Base-by-base conservation (phyloP, 805 yeast genomes). In the Ogataea siamensis region DNA sequence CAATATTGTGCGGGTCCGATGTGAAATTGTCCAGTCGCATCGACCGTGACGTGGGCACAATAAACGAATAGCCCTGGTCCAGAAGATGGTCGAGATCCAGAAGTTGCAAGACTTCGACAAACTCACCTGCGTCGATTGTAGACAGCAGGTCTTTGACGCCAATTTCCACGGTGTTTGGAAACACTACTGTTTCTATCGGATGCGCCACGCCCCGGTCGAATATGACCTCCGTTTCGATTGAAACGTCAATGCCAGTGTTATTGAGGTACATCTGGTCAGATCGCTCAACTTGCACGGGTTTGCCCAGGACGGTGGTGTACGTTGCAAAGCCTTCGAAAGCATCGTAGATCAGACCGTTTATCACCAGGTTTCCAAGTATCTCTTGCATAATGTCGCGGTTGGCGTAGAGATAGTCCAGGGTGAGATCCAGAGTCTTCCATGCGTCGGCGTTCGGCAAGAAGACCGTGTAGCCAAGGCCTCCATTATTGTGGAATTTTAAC, bases 151-250 rank as follows among this genome's bases (percentile, higher is more conserved):
- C 82, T 3, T 43, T 32, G 8, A 82, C 58, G 0, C 79, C 53
- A 3, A 89, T 72, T 5, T 67, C 57, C 20, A 89, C 57, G 16
- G 64, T 58, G 0, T 63, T 57, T 0, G 96, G 95, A 11, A 85
- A 62, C 3, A 75, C 46, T 1, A 85, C 66, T 5, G 70, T 58
- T 24, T 71, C 64, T 9, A 84, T 64, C 1, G 89, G 78, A 55
- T 87, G 96, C 1, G 84, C 76, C 0, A 89, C 95, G 1, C 98
- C 98, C 56, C 84, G 83, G 46, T 76, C 78, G 56, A 85, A 89
- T 10, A 89, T 54, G 5, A 86, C 72, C 55, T 89, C 96, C 1
- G 76, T 61, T 42, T 74, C 70, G 36, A 69, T 49, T 0, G 71
- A 65, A 1, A 73, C 43, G 2, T 62, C 45, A 4, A 74, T 24